Base-by-base conservation (phyloP, 352 stramenopile species). In the Phytophthora foliorum region DNA sequence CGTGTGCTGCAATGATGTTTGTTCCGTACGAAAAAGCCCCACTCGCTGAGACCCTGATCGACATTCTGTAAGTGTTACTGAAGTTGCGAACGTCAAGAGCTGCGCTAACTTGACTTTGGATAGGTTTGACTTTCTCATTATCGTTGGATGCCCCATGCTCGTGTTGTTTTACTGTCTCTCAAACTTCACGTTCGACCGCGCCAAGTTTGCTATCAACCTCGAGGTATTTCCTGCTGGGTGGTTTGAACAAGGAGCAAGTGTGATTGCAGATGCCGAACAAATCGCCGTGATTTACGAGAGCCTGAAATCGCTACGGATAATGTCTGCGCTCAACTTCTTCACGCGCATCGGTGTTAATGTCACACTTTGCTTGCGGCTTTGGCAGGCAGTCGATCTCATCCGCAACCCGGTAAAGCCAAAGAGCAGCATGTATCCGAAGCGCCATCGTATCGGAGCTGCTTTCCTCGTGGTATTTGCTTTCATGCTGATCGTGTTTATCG, bases 51-150 rank as follows among this genome's bases (percentile, higher is more conserved):
- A 54, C 52, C 7, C 25, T 80, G 1, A 25, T 80, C 6, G 78
- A 86, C 41, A 71, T 74, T 8, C 52, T 64, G 77, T 82, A 67
- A 14, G 42, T n/a, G n/a, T n/a, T n/a, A n/a, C n/a, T n/a, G n/a
- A n/a, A n/a, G n/a, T n/a, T n/a, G n/a, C n/a, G n/a, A n/a, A n/a
- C n/a, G n/a, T n/a, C n/a, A n/a, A n/a, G n/a, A n/a, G n/a, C n/a
- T n/a, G n/a, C n/a, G n/a, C n/a, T 45, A 21, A 39, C 31, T 36
- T 36, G 31, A 36, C 31, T 11, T 36, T 36, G 31, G 7, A 14
- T 24, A 77, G 70, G 11, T 82, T 78, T 67, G 74, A 78, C 45
- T 53, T 76, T 21, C 11, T 72, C 0, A 53, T 79, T 21, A 53
- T 51, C 1, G 27, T 81, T 10, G 54, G 41, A 4, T 80, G 45